Percentiles rank a stretch among this genome's conserved stretches.
These are phyloP conservation scores for Alisma plantagoaquatica DNA, from an alignment of 106 monocot genomes.

Conservation along the genomic window DNA sequence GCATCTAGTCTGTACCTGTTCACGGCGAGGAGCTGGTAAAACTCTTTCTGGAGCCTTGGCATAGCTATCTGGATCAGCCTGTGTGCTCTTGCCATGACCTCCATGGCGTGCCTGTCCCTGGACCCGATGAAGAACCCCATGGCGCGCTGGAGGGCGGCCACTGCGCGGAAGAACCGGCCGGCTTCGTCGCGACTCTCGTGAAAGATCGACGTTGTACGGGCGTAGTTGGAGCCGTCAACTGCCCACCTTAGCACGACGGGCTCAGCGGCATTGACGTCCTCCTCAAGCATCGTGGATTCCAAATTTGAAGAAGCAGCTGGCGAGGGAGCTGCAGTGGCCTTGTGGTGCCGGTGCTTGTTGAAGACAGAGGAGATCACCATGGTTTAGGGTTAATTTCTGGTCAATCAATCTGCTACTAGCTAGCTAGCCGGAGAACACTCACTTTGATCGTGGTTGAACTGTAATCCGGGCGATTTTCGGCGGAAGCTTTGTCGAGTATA, in stretches of 20 bases:
- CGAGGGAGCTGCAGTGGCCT: too few relatives aligned
- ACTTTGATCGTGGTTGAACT: too few relatives aligned
- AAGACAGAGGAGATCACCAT: too few relatives aligned
- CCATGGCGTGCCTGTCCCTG: background rate
- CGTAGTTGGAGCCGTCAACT: slow-evolving; percentile 2
- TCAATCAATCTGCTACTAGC: too few relatives aligned
- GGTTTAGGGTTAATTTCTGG: too few relatives aligned
- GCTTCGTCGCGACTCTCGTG: slow-evolving; percentile 25
- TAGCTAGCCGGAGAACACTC: too few relatives aligned
- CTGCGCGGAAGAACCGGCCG: slow-evolving; percentile 16
- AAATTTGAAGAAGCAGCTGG: too few relatives aligned
- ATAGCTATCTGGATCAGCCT: slow-evolving; percentile 35
- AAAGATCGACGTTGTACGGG: slow-evolving; percentile 22
- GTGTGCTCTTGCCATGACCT: slow-evolving; percentile 16
- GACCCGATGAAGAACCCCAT: slow-evolving; percentile 21
- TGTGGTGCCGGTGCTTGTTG: too few relatives aligned
- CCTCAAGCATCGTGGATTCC: slow-evolving; percentile 28
- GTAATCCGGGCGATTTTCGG: too few relatives aligned
- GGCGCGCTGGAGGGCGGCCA: slow-evolving; percentile 20
- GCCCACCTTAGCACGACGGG: slow-evolving; percentile 27
- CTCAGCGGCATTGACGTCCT: slow-evolving; percentile 31
- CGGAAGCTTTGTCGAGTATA: too few relatives aligned
- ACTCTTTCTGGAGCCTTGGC: slow-evolving; percentile 32
- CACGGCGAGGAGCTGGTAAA: slow-evolving; percentile 37
- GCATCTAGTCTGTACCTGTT: slow-evolving; percentile 36